Evolutionary conservation across 768 basidiomycete genomes (phyloP), one percentile per base, ranked within the genome.

Genomic region (Boletellus ananiceps): DNA sequence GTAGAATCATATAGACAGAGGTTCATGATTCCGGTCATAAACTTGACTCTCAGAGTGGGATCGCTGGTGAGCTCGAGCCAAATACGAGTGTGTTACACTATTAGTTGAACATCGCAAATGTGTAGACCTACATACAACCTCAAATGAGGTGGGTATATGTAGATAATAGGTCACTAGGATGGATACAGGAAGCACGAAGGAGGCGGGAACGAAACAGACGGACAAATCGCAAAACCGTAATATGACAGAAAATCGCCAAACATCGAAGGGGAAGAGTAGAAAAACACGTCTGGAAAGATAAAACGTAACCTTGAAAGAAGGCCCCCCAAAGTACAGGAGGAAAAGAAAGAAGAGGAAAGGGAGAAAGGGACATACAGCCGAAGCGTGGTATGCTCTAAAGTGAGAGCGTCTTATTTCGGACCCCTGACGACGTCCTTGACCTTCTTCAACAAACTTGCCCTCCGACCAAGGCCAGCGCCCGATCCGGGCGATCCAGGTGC

Each of bases 401-500:
- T 3, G 23, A 44, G 29, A 29, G n/a, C 18, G 36, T 45, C 40
- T 64, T 61, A 74, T 56, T 74, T 74, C 39, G 72, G 72, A 4
- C 82, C 79, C 51, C 83, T 80, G 44, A 88, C 86, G 5, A 76
- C 88, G 38, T 79, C 77, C 55, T 84, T 84, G 47, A 90, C 79
- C 65, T 86, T 89, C 78, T 84, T 85, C 74, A 90, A 77, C 50
- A 91, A 69, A 62, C 86, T 88, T 1, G 84, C 76, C 76, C 83
- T 90, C 60, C 88, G 76, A 40, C 82, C 83, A 1, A 91, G 74
- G 19, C 74, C 71, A 8, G 61, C 59, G 4, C 68, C 69, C 18
- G 63, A 71, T 34, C 68, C 70, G 11, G 78, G 70, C 5, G 69
- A 67, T 46, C 58, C 56, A 46, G 56, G 58, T 33, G 63, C 44